Evolutionary conservation across 2,329 filamentous ascomycete species (phyloP).

Genomic region (Aspergillus ustus): DNA sequence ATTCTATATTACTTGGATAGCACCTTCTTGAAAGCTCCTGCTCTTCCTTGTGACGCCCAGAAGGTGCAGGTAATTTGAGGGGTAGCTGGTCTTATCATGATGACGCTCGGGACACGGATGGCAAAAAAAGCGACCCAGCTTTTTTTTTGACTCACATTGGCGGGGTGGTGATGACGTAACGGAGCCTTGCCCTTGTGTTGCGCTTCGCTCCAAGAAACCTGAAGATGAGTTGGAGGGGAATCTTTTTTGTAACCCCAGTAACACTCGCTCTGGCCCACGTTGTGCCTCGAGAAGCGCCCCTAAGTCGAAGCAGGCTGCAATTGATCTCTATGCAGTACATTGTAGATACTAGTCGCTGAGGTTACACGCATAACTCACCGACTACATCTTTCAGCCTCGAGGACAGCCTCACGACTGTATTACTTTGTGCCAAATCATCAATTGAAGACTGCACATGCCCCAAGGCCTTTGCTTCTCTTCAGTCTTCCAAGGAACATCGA

Average conservation of each 20-base stretch:
- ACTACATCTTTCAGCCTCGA: background rate
- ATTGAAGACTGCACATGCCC: background rate
- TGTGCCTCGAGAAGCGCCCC: background rate
- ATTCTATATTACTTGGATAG: background rate
- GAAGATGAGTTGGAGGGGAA: background rate
- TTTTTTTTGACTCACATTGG: background rate
- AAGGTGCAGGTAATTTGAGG: background rate
- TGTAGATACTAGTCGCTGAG: too few relatives aligned
- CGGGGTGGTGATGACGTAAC: constrained; percentile 8
- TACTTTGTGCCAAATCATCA: background rate
- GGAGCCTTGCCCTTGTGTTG: background rate
- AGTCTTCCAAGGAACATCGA: background rate
- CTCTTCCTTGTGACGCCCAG: background rate
- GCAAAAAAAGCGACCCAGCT: background rate
- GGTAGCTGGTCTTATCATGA: background rate
- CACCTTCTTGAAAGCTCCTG: background rate
- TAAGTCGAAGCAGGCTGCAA: background rate
- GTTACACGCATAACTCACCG: too few relatives aligned
- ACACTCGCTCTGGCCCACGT: background rate
- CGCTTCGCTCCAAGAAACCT: background rate
- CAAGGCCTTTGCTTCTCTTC: background rate
- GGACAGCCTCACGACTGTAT: background rate
- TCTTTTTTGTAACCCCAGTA: constrained; percentile 1
- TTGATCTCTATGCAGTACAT: too few relatives aligned
- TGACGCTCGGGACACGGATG: background rate